Percentiles rank a stretch among this genome's conserved stretches.
Evolutionary conservation across 805 yeast species (phyloP).

Genomic region (Kazachstania bromeliacearum): DNA sequence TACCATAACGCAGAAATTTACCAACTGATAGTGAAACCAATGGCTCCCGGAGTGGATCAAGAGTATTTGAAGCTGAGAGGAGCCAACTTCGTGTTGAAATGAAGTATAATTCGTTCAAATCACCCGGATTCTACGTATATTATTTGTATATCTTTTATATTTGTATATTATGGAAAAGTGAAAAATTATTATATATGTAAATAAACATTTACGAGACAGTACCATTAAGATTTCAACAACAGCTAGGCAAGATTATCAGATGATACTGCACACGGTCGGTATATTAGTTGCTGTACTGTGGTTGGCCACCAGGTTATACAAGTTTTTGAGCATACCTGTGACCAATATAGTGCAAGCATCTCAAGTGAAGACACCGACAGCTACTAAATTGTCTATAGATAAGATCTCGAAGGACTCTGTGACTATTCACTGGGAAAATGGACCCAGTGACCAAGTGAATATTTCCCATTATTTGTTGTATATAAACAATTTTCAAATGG

Average conservation of each 20-base stretch:
- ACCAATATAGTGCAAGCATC: slow-evolving; percentile 21
- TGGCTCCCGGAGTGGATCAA: slow-evolving; percentile 90
- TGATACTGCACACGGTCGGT: slow-evolving; percentile 4
- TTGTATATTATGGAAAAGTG: background rate
- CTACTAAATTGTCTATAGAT: slow-evolving; percentile 28
- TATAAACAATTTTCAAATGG: slow-evolving; percentile 24
- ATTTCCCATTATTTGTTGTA: slow-evolving; percentile 26
- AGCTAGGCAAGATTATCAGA: too few relatives aligned
- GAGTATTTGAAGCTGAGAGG: slow-evolving; percentile 80
- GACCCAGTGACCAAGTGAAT: slow-evolving; percentile 5
- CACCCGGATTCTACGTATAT: background rate
- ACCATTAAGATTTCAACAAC: too few relatives aligned
- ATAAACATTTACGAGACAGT: too few relatives aligned
- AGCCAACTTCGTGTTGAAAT: slow-evolving; percentile 77
- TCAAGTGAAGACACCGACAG: slow-evolving; percentile 25
- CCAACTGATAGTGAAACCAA: slow-evolving; percentile 56
- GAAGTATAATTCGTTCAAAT: slow-evolving; percentile 4
- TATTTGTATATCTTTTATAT: too few relatives aligned
- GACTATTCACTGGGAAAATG: slow-evolving; percentile 31
- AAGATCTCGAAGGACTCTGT: slow-evolving; percentile 22
- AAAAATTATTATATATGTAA: too few relatives aligned
- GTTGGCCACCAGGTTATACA: slow-evolving; percentile 22
- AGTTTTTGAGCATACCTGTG: slow-evolving; percentile 25
- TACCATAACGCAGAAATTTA: slow-evolving; percentile 79
- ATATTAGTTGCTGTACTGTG: slow-evolving; percentile 14